Base-by-base conservation (phyloP, 192 early-diverging fungal species). In the Coemansia sp. region DNA sequence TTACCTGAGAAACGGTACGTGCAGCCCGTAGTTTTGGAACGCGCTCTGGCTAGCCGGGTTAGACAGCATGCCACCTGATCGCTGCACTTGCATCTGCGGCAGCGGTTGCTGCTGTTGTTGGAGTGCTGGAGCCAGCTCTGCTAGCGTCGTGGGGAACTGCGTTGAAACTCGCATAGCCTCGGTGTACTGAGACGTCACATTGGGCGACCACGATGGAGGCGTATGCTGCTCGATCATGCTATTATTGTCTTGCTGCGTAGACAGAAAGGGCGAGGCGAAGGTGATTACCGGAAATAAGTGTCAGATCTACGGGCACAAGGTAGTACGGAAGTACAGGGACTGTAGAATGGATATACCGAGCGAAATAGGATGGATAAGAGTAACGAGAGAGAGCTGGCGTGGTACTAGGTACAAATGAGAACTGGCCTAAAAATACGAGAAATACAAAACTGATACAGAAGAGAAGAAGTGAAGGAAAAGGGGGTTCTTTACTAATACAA, bases 1-100 rank as follows among this genome's bases (percentile, higher is more conserved):
- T 68, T 78, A 73, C 76, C 76, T 66, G 16, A 57, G 40, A 53
- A 78, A 68, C 57, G 76, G 76, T 15, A 69, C 65, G 41, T 78
- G 76, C 3, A 78, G 64, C 16, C 52, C 76, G 53, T 78, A 78
- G 67, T 78, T 65, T 46, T 72, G 76, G 18, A 78, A 60, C 2
- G 46, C 67, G 31, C 66, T 40, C 53, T 67, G 65, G 33, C 50
- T 68, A 22, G 58, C 36, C 33, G 58, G 10, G 58, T 22, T 39
- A 16, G 58, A 10, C 31, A 61, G 58, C 58, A 38, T 61, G 58
- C n/a, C 58, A 15, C 53, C 53, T 31, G 53, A 57, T 57, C 27
- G 53, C 53, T n/a, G n/a, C n/a, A n/a, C n/a, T 43, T 57, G 53
- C 24, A 52, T 52, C 12, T 47, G 64, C 16, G 57, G 24, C 24